Evolutionary conservation across 257 asterid species (phyloP), one percentile per base, ranked within the genome.

Genomic region (Fraxinus quadrangulata): DNA sequence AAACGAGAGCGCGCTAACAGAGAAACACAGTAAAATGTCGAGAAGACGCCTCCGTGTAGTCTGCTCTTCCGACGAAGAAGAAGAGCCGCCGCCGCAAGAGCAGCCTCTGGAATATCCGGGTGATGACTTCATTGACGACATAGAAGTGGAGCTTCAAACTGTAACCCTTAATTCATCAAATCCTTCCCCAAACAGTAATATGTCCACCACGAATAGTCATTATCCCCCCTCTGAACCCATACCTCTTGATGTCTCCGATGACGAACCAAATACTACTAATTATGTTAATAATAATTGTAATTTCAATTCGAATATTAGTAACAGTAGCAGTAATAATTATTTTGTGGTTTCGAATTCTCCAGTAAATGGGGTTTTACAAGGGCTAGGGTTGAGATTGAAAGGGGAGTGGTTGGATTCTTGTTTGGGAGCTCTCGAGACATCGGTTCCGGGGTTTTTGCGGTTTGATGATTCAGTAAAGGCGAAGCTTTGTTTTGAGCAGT

Each of bases 381-480:
- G 81, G 10, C 67, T 87, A 82, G 99, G 98, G 68, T 65, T 96
- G 47, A 78, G 89, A 72, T 73, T 93, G 78, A 87, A 78, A 79
- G 82, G 78, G 59, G 96, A 89, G 40, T 95, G 99, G 99, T 37
- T 96, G 81, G 90, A 90, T 24, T 87, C 97, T 21, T 92, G 97
- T 51, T 78, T 96, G 28, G 67, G 49, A 26, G 92, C 90, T 70
- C 89, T 95, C 10, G 86, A 79, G 67, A 77, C 85, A 5, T 81
- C 86, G 7, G 82, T 84, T 30, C 78, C 63, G 13, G 93, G 92
- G 65, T 90, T 90, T 86, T 80, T 75, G 36, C 79, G 87, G 14
- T 75, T 89, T 82, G 92, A 90, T 73, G 83, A 83, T 88, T 45
- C 85, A 23, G 80, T 85, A 12, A 91, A 90, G 87, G 96, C 97